Evolutionary conservation across 2,329 filamentous ascomycete species (phyloP).

Genomic region (Septoria linicola): DNA sequence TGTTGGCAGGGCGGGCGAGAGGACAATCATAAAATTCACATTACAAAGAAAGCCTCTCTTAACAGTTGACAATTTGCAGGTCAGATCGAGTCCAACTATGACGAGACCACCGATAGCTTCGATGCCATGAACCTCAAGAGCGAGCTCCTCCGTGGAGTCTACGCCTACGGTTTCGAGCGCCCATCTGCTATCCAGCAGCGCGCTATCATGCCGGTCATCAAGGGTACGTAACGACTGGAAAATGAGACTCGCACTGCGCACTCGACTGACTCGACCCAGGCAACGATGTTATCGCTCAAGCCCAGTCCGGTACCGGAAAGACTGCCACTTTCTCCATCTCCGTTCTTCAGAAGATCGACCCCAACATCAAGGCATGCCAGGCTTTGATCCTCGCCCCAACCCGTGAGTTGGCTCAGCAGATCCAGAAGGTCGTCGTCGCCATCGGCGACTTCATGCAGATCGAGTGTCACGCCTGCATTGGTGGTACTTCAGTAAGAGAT

Average conservation of each 20-base stretch:
- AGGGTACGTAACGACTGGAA: constrained; percentile 64
- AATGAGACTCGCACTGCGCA: background rate
- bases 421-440: constrained; percentile 98
- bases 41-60: constrained; percentile 3
- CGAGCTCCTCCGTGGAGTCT: constrained; percentile 97
- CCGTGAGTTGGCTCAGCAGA: constrained; percentile 97
- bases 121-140: constrained; percentile 96
- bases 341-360: constrained; percentile 97
- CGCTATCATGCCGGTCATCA: constrained; percentile 99
- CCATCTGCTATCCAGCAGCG: constrained; percentile 99
- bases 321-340: constrained; percentile 99
- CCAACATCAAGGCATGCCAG: constrained; percentile 92
- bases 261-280: constrained; percentile 51
- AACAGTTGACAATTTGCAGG: constrained; percentile 54
- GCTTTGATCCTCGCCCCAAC: constrained; percentile 96
- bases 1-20: constrained; percentile 1
- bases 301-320: constrained; percentile 99
- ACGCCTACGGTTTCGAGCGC: constrained; percentile 99
- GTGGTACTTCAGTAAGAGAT: constrained; percentile 95
- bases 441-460: constrained; percentile 99
- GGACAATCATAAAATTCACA: constrained; percentile 12
- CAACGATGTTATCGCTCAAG: constrained; percentile 99
- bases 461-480: constrained; percentile 98
- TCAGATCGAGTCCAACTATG: constrained; percentile 99
- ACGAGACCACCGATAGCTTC: constrained; percentile 99